These are phyloP conservation scores for Letharia columbiana DNA, from an alignment of 495 filamentous ascomycete genomes.

Conservation along the genomic window DNA sequence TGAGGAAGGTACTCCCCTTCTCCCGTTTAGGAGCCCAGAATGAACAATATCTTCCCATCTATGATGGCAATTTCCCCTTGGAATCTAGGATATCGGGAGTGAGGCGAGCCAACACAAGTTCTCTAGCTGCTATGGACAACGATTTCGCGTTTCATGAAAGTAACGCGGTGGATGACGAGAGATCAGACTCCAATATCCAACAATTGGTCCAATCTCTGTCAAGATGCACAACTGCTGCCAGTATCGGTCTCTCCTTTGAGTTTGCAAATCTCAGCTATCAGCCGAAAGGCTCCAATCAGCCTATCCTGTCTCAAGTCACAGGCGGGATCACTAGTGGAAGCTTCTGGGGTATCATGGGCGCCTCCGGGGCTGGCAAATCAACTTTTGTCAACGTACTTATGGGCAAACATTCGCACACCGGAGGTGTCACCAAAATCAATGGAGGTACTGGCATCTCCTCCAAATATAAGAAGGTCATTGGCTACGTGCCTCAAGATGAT, in stretches of 20 bases:
- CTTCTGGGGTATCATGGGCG: slow-evolving; percentile 43
- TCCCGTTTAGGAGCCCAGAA: not conserved
- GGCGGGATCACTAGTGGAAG: slow-evolving; percentile 43
- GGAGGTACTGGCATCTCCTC: slow-evolving; percentile 36
- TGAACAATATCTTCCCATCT: slow-evolving; percentile 10
- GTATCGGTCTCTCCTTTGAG: slow-evolving; percentile 45
- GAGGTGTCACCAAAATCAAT: slow-evolving; percentile 40
- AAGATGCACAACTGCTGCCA: slow-evolving; percentile 38
- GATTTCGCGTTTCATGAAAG: slow-evolving; percentile 31
- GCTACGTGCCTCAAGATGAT: slow-evolving; percentile 48
- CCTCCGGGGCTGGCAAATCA: slow-evolving; percentile 42
- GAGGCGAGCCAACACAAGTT: slow-evolving; percentile 4
- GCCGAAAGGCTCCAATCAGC: slow-evolving; percentile 34
- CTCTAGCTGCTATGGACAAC: slow-evolving; percentile 9
- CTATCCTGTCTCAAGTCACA: slow-evolving; percentile 42
- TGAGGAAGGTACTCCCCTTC: not conserved
- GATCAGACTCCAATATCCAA: slow-evolving; percentile 31
- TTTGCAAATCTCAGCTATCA: slow-evolving; percentile 39
- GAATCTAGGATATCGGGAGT: slow-evolving; percentile 11
- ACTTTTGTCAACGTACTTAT: slow-evolving; percentile 48
- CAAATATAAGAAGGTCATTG: slow-evolving; percentile 46
- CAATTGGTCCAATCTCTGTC: slow-evolving; percentile 44
- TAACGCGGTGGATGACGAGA: slow-evolving; percentile 28
- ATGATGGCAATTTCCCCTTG: slow-evolving; percentile 19
- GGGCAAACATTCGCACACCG: slow-evolving; percentile 40